phyloP scores from a whole-genome alignment of 306 rosid genomes.

The Gleditsia sinensis region DNA sequence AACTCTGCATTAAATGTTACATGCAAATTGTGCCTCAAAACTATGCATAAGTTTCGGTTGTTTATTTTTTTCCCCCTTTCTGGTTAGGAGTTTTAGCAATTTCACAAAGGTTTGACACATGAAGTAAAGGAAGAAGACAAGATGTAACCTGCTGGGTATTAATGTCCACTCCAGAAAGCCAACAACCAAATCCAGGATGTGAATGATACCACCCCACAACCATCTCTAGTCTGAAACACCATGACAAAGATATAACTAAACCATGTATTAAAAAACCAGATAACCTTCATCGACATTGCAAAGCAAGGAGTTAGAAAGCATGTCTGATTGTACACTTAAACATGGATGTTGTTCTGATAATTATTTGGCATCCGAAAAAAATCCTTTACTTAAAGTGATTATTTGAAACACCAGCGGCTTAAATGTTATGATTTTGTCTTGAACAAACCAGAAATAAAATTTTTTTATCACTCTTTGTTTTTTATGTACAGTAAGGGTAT shows the following conservation, averaged over 20 bases:
- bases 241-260: conserved; percentile 12
- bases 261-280: not conserved
- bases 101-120: no score
- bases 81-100: not conserved
- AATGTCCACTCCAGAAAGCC: conserved; percentile 98
- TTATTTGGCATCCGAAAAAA: conserved; percentile 15
- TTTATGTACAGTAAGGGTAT: no score
- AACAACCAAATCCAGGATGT: conserved; percentile 98
- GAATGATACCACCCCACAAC: conserved; percentile 99
- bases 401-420: not conserved
- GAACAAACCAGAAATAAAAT: not conserved
- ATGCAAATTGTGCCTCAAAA: conserved; percentile 1
- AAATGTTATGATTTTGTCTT: not conserved
- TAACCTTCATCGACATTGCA: not conserved
- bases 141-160: conserved; percentile 89
- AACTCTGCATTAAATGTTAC: conserved; percentile 59
- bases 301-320: not conserved
- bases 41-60: not conserved
- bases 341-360: not conserved
- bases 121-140: not conserved
- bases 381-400: not conserved
- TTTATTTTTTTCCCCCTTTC: not conserved
- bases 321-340: not conserved
- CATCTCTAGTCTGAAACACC: conserved; percentile 86
- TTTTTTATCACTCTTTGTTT: not conserved